Evolutionary conservation across 495 filamentous ascomycete genomes (phyloP).

Genomic region (Xylaria scruposa): DNA sequence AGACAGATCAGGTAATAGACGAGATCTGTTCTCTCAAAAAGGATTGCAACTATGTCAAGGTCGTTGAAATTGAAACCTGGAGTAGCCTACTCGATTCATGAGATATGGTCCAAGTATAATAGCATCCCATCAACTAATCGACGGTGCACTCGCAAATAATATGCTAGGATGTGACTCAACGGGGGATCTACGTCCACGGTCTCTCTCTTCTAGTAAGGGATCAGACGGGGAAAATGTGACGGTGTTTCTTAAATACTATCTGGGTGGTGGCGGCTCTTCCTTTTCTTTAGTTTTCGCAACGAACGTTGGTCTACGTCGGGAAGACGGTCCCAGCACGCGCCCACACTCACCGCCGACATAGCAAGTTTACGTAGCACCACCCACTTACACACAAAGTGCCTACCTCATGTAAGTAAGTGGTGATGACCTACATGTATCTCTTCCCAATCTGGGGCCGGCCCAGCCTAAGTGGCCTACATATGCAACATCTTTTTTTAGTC

Average conservation of each 20-base stretch:
- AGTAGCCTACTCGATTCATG: constrained; percentile 12
- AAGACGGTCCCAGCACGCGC: constrained; percentile 28
- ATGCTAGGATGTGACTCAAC: not conserved
- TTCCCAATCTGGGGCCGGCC: constrained; percentile 13
- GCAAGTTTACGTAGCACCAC: constrained; percentile 28
- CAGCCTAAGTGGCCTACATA: constrained; percentile 21
- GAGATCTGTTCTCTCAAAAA: not conserved
- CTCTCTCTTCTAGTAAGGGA: constrained; percentile 5
- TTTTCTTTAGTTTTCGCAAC: constrained; percentile 11
- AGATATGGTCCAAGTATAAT: not conserved
- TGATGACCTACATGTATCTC: constrained; percentile 17
- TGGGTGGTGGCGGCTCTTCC: constrained; percentile 9
- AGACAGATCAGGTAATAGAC: not conserved
- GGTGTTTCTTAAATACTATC: not conserved
- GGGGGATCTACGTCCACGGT: constrained; percentile 7
- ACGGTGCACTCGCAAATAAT: not conserved
- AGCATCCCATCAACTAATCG: not conserved
- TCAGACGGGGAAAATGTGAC: not conserved
- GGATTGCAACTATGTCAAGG: not conserved
- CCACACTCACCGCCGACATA: constrained; percentile 17
- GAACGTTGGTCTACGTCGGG: constrained; percentile 8
- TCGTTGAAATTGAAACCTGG: constrained; percentile 1
- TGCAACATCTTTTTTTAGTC: constrained; percentile 27
- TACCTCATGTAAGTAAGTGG: not conserved
- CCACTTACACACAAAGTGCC: constrained; percentile 18